phyloP scores from a whole-genome alignment of 768 basidiomycete species.

The Mycena pura region DNA sequence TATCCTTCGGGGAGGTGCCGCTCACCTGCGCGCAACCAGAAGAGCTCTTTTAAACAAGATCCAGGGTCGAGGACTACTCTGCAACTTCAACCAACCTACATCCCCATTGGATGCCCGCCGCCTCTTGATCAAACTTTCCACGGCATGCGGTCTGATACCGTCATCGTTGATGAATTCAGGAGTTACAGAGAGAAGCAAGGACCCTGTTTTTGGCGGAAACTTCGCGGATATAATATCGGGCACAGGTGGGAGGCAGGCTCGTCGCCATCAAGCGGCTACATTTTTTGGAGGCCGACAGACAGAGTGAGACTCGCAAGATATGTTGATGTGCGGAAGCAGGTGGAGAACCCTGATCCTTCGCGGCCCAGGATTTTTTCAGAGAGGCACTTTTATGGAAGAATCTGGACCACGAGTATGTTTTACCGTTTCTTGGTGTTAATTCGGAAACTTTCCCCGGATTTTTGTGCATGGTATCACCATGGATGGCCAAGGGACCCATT shows the following conservation, averaged over 20 bases:
- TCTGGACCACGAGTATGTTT: not conserved
- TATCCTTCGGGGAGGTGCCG: not conserved
- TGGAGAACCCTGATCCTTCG: not conserved
- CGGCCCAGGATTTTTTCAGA: constrained; percentile 2
- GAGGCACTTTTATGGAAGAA: constrained; percentile 2
- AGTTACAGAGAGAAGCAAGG: not conserved
- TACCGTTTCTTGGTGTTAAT: not conserved
- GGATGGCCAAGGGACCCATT: constrained; percentile 2
- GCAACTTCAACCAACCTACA: not conserved
- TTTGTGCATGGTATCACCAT: constrained; percentile 14
- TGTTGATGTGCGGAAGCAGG: not conserved
- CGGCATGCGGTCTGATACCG: not conserved
- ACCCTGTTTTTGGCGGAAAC: not conserved
- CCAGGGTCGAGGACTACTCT: not conserved
- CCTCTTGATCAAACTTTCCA: not conserved
- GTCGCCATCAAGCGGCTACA: not conserved
- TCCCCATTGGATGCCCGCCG: not conserved
- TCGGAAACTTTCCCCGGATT: not conserved
- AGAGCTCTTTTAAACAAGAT: not conserved
- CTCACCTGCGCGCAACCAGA: not conserved
- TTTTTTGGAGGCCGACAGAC: not conserved
- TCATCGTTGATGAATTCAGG: not conserved
- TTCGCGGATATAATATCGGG: not conserved
- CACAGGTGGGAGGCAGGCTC: not conserved
- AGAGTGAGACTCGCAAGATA: not conserved